Evolutionary conservation across 208 protist species (phyloP).

Genomic region (Acanthamoeba royreba): DNA sequence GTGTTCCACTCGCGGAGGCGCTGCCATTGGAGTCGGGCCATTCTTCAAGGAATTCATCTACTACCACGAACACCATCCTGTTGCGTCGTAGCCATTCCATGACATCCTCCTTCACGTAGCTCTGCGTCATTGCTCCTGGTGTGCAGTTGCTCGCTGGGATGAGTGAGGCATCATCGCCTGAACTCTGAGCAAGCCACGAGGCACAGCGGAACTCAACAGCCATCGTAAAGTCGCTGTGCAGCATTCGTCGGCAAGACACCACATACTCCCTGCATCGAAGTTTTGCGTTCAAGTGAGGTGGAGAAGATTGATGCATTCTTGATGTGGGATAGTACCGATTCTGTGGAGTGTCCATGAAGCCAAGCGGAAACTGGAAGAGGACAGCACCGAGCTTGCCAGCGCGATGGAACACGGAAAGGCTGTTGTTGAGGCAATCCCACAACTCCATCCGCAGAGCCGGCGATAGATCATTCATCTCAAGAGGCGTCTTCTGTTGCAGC

Average conservation of each 20-base stretch:
- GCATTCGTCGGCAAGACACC: not conserved
- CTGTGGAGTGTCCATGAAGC: not conserved
- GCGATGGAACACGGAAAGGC: not conserved
- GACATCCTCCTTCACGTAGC: not conserved
- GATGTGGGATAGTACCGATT: no score
- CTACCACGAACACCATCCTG: not conserved
- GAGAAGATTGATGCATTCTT: no score
- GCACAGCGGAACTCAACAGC: constrained; percentile 27
- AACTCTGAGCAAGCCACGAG: not conserved
- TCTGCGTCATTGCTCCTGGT: not conserved
- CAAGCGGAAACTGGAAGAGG: constrained; percentile 27
- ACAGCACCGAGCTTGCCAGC: constrained; percentile 24
- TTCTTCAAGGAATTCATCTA: constrained; percentile 37
- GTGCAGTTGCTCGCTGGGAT: not conserved
- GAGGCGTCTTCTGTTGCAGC: not conserved
- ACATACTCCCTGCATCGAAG: not conserved
- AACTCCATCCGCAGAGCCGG: not conserved
- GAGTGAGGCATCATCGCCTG: not conserved
- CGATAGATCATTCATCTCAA: not conserved
- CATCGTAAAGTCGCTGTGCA: constrained; percentile 19
- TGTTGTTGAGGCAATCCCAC: constrained; percentile 16
- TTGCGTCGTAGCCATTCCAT: not conserved
- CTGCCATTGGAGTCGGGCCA: not conserved
- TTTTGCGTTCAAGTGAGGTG: no score
- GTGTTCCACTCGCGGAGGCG: no score